Evolutionary conservation across 768 basidiomycete species (phyloP).

Genomic region (Suillus hirtellus): DNA sequence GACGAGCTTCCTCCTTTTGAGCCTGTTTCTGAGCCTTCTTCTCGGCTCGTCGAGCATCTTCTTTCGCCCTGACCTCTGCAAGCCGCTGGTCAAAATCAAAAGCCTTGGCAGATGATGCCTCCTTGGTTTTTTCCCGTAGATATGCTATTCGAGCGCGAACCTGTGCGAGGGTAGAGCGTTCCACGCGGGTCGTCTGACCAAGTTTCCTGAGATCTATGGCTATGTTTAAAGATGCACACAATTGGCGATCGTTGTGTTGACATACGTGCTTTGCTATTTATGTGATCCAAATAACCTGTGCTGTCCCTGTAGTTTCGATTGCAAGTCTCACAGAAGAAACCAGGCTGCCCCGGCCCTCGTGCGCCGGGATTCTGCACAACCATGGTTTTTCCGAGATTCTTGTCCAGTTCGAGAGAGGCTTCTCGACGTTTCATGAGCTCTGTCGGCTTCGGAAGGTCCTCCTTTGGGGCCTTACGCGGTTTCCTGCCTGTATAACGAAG

Average conservation of each 20-base stretch:
- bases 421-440: slow-evolving; percentile 92
- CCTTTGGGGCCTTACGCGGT: slow-evolving; percentile 60
- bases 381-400: slow-evolving; percentile 94
- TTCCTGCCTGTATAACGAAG: slow-evolving; percentile 64
- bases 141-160: slow-evolving; percentile 89
- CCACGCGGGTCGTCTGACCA: slow-evolving; percentile 95
- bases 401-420: slow-evolving; percentile 82
- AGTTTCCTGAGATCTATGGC: slow-evolving; percentile 83
- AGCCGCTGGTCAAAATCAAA: slow-evolving; percentile 94
- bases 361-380: slow-evolving; percentile 85
- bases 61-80: slow-evolving; percentile 75
- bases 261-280: slow-evolving; percentile 92
- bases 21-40: slow-evolving; percentile 82
- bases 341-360: slow-evolving; percentile 86
- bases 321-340: slow-evolving; percentile 93
- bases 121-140: slow-evolving; percentile 84
- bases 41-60: slow-evolving; percentile 63
- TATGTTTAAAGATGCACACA: slow-evolving; percentile 7
- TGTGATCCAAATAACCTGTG: slow-evolving; percentile 91
- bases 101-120: slow-evolving; percentile 80
- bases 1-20: slow-evolving; percentile 68
- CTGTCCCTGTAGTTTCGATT: slow-evolving; percentile 92
- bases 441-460: slow-evolving; percentile 90
- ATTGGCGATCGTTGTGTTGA: slow-evolving; percentile 20
- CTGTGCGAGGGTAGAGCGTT: slow-evolving; percentile 88